Conservation (phyloP, 805 yeast species). For the Kodamaea hsintzibuensis region DNA sequence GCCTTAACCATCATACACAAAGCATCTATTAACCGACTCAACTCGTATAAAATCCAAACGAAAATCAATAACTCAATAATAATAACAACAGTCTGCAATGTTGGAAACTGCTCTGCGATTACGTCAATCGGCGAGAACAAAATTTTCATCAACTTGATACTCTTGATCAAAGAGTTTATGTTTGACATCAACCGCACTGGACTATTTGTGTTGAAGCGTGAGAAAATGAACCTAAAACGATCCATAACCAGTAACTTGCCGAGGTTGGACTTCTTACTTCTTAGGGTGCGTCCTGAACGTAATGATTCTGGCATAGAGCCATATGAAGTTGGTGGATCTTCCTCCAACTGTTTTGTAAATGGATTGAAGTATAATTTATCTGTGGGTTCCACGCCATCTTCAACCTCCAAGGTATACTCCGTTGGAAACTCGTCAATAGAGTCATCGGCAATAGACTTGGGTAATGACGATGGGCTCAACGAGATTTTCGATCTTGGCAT, state of each 20-base stretch:
- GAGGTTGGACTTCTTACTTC: not conserved
- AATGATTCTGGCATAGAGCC: constrained; percentile 6
- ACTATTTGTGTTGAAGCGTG: constrained; percentile 1
- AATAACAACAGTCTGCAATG: constrained; percentile 40
- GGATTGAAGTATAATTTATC: constrained; percentile 36
- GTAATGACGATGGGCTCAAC: not conserved
- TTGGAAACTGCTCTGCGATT: constrained; percentile 37
- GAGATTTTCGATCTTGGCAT: not conserved
- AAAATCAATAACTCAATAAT: constrained; percentile 38
- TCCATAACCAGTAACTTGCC: not conserved
- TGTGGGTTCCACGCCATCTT: constrained; percentile 24
- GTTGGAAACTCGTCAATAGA: constrained; percentile 13
- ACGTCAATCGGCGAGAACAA: constrained; percentile 43
- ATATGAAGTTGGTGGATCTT: constrained; percentile 21
- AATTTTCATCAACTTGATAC: constrained; percentile 35
- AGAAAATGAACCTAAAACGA: not conserved
- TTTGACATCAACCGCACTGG: constrained; percentile 30
- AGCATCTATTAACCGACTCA: constrained; percentile 43
- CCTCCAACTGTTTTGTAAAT: constrained; percentile 32
- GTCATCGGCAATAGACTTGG: constrained; percentile 6
- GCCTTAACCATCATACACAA: constrained; percentile 47
- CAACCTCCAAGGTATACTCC: constrained; percentile 32
- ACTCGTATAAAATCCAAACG: constrained; percentile 43
- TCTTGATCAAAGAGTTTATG: constrained; percentile 33
- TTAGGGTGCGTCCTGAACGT: not conserved